A percentile compares a stretch with the other conserved stretches of the same genome.
Evolutionary conservation across 129 eudicot genomes (phyloP).

Genomic region (Flaveria ramosissima): DNA sequence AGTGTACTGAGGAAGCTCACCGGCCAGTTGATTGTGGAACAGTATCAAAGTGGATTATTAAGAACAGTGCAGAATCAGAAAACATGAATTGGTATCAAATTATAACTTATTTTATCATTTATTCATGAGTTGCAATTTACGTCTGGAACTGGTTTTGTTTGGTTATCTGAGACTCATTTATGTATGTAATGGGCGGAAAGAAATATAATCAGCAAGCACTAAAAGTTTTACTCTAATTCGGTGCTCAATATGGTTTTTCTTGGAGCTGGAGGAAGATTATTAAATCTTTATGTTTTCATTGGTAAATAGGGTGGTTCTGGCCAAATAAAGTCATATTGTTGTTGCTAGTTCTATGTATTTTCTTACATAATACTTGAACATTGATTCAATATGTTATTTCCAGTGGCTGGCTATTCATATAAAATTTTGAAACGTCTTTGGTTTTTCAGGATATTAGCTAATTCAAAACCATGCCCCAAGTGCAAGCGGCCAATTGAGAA

Average conservation of each 20-base stretch:
- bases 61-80: conserved; percentile 66
- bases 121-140: not conserved
- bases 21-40: conserved; percentile 75
- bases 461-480: conserved; percentile 97
- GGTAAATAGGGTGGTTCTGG: not conserved
- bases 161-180: not conserved
- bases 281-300: not conserved
- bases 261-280: not conserved
- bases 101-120: not conserved
- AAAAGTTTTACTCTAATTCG: not conserved
- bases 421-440: not conserved
- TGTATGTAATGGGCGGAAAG: not conserved
- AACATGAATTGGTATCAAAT: conserved; percentile 65
- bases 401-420: not conserved
- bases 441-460: conserved; percentile 81
- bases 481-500: conserved; percentile 98
- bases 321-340: not conserved
- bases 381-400: not conserved
- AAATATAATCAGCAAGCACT: not conserved
- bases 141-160: not conserved
- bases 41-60: conserved; percentile 65
- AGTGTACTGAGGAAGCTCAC: conserved; percentile 84
- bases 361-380: conserved; percentile 14
- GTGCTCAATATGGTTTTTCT: not conserved
- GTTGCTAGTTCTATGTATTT: not conserved